Percentiles rank a stretch among this genome's conserved stretches.
These are phyloP conservation scores for Pestalotiopsis sp. DNA, from an alignment of 2,329 filamentous ascomycete species.

Conservation along the genomic window DNA sequence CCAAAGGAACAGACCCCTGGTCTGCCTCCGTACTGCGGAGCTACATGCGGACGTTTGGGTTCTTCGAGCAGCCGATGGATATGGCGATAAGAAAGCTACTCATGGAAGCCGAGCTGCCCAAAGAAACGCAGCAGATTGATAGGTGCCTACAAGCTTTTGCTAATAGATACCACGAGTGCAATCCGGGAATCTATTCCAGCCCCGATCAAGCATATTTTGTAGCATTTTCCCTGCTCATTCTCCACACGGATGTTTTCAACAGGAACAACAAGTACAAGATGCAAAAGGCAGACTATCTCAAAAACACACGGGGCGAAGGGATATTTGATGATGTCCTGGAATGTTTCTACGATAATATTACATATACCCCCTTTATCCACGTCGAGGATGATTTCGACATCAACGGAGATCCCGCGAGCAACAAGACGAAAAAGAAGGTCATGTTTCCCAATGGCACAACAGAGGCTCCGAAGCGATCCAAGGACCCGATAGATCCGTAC, in stretches of 20 bases:
- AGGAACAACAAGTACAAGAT: conserved; percentile 99
- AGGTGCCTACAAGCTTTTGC: conserved; percentile 92
- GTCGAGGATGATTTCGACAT: conserved; percentile 90
- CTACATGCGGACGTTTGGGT: conserved; percentile 93
- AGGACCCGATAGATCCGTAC: conserved; percentile 93
- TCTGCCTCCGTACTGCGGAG: conserved; percentile 82
- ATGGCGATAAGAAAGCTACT: conserved; percentile 95
- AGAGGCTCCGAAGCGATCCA: conserved; percentile 68
- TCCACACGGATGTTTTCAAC: conserved; percentile 99
- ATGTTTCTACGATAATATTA: conserved; percentile 98
- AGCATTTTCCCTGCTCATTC: conserved; percentile 91
- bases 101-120: conserved; percentile 94
- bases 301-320: conserved; percentile 89
- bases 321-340: conserved; percentile 92
- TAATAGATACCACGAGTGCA: conserved; percentile 97
- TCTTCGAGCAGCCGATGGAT: conserved; percentile 96
- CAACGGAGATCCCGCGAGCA: conserved; percentile 71
- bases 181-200: conserved; percentile 89
- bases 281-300: conserved; percentile 93
- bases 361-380: conserved; percentile 97
- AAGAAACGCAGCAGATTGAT: conserved; percentile 98
- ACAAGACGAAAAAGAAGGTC: conserved; percentile 72
- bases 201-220: conserved; percentile 98
- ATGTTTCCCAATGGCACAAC: conserved; percentile 67
- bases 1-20: conserved; percentile 85